These are phyloP conservation scores for Cystobasidium ongulense DNA, from an alignment of 768 basidiomycete genomes.

Conservation along the genomic window DNA sequence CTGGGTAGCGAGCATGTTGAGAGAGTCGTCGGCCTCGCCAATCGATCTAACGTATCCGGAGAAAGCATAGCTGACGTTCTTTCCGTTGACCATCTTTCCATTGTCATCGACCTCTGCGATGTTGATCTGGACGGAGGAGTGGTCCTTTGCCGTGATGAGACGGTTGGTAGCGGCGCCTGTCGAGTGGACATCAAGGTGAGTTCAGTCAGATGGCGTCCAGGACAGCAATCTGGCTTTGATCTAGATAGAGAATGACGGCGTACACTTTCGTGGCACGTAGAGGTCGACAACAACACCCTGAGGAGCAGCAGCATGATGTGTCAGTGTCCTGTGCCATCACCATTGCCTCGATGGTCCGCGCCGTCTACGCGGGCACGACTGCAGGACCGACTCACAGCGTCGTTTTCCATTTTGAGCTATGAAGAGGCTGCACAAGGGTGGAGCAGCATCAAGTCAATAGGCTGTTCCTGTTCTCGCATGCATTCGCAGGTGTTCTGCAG, in stretches of 20 bases:
- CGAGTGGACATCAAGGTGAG: not conserved
- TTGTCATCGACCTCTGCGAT: constrained; percentile 86
- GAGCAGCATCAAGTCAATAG: not conserved
- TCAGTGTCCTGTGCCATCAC: not conserved
- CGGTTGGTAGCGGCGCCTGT: constrained; percentile 54
- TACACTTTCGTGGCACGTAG: constrained; percentile 98
- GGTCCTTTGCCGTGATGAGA: constrained; percentile 96
- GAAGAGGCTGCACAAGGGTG: not conserved
- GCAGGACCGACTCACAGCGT: not conserved
- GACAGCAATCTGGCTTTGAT: not conserved
- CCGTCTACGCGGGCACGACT: not conserved
- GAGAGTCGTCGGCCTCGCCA: constrained; percentile 90
- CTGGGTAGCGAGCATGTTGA: constrained; percentile 92
- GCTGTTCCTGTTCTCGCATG: not conserved
- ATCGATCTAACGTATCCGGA: constrained; percentile 87
- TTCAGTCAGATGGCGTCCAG: too few species aligned
- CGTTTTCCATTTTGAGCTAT: constrained; percentile 23
- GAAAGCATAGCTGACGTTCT: constrained; percentile 76
- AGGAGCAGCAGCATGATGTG: not conserved
- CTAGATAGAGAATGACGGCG: not conserved
- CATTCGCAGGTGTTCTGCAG: not conserved
- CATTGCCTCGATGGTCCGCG: not conserved
- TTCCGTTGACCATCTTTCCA: constrained; percentile 58
- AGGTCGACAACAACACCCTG: constrained; percentile 93
- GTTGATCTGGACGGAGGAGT: constrained; percentile 94